A percentile compares a stretch with the other conserved stretches of the same genome.
These are phyloP conservation scores for Evansstolkia leycettana DNA, from an alignment of 495 filamentous ascomycete genomes.

Conservation along the genomic window DNA sequence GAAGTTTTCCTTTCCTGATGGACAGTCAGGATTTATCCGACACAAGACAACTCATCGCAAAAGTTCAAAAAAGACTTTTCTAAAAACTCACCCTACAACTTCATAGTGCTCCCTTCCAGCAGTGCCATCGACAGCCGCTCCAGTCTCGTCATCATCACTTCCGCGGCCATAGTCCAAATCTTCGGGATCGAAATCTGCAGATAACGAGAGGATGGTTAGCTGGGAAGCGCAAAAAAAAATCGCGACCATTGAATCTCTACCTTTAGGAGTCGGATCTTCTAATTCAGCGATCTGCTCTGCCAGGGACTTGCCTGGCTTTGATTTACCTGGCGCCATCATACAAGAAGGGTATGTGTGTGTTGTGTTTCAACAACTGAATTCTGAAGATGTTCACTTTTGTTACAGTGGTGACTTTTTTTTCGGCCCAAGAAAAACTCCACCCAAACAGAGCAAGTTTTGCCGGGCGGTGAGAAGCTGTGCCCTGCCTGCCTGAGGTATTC, in stretches of 20 bases:
- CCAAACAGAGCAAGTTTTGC: constrained; percentile 5
- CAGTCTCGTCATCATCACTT: constrained; percentile 41
- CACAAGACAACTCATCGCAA: not conserved
- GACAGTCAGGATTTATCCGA: not conserved
- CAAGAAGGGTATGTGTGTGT: not conserved
- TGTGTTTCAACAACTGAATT: too few species aligned
- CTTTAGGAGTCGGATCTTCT: constrained; percentile 48
- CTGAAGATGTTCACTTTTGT: too few species aligned
- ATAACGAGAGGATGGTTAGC: constrained; percentile 6
- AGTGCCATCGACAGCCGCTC: constrained; percentile 26
- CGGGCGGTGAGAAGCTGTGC: constrained; percentile 13
- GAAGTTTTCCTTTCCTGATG: constrained; percentile 71
- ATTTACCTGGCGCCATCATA: constrained; percentile 19
- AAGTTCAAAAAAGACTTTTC: not conserved
- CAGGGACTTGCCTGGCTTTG: constrained; percentile 25
- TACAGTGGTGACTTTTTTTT: too few species aligned
- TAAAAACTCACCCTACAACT: constrained; percentile 50
- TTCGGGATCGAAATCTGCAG: constrained; percentile 80
- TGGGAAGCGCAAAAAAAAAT: not conserved
- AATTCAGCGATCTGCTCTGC: constrained; percentile 56
- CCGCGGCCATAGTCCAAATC: constrained; percentile 43
- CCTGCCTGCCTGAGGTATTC: too few species aligned
- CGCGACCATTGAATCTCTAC: constrained; percentile 6
- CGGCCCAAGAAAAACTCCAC: too few species aligned
- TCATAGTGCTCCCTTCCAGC: constrained; percentile 74